Conservation (phyloP, 148 eudicot species). For the Nepenthes gracilis region DNA sequence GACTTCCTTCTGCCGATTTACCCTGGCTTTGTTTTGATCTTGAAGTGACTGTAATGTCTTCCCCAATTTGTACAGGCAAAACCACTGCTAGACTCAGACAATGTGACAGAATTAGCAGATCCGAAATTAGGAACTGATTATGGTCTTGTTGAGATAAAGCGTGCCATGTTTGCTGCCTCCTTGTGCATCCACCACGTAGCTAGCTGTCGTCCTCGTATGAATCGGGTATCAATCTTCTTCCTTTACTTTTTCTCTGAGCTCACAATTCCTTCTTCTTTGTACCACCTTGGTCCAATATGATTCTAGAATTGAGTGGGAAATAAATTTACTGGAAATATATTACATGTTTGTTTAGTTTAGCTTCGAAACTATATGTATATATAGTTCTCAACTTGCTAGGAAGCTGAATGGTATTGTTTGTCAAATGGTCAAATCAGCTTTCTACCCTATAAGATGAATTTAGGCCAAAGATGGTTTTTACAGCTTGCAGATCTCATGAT, state of each 20-base stretch:
- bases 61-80: constrained; percentile 38
- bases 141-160: constrained; percentile 41
- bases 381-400: background rate
- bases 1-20: too few species aligned
- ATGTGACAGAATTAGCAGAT: constrained; percentile 61
- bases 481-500: too few species aligned
- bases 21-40: too few species aligned
- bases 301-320: background rate
- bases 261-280: background rate
- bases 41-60: background rate
- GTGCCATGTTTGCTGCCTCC: constrained; percentile 56
- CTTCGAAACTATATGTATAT: too few species aligned
- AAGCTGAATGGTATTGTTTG: background rate
- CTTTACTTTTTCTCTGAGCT: background rate
- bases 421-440: background rate
- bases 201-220: constrained; percentile 64
- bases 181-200: constrained; percentile 76
- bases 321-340: background rate
- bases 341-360: too few species aligned
- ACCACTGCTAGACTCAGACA: constrained; percentile 51
- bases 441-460: too few species aligned
- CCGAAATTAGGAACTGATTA: constrained; percentile 51
- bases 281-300: background rate
- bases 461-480: too few species aligned
- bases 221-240: constrained; percentile 22